Percentiles rank a stretch among this genome's conserved stretches.
Conservation (phyloP, 441 rosid genomes). For the Capsella rubella region DNA sequence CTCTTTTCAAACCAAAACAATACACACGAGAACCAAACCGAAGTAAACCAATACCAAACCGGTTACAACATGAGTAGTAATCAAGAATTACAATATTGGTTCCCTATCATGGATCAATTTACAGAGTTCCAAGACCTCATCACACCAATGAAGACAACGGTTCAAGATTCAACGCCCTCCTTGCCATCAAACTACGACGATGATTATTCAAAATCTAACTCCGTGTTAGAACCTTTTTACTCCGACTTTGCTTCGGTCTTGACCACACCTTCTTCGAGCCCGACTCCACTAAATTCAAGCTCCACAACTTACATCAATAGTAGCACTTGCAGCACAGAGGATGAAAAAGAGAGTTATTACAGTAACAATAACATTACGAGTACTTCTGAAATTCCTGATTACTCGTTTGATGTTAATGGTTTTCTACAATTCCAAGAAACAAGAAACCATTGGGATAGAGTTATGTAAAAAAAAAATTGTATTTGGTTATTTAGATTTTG, state of each 20-base stretch:
- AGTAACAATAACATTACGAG: conserved; percentile 45
- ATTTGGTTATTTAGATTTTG: conserved; percentile 26
- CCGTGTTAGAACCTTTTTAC: conserved; percentile 32
- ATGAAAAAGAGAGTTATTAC: conserved; percentile 75
- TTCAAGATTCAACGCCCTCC: conserved; percentile 40
- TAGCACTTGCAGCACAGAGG: conserved; percentile 63
- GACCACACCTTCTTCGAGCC: conserved; percentile 72
- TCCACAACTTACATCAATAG: conserved; percentile 59
- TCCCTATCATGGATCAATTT: conserved; percentile 43
- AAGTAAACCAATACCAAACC: conserved; percentile 47
- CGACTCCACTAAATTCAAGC: conserved; percentile 68
- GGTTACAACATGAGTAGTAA: conserved; percentile 35
- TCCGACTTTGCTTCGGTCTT: conserved; percentile 61
- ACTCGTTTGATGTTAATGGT: conserved; percentile 54
- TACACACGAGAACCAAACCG: conserved; percentile 45
- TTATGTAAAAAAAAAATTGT: conserved; percentile 15
- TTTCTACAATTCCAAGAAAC: conserved; percentile 52
- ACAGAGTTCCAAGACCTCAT: conserved; percentile 40
- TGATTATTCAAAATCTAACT: conserved; percentile 22
- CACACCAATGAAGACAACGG: conserved; percentile 37
- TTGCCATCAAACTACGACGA: conserved; percentile 38
- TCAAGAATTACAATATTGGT: conserved; percentile 49
- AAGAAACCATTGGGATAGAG: conserved; percentile 25
- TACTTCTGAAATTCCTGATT: conserved; percentile 57
- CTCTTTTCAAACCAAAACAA: conserved; percentile 49